Evolutionary conservation across 768 basidiomycete genomes (phyloP), one percentile per base, ranked within the genome.

Genomic region (Mycena belliarum): DNA sequence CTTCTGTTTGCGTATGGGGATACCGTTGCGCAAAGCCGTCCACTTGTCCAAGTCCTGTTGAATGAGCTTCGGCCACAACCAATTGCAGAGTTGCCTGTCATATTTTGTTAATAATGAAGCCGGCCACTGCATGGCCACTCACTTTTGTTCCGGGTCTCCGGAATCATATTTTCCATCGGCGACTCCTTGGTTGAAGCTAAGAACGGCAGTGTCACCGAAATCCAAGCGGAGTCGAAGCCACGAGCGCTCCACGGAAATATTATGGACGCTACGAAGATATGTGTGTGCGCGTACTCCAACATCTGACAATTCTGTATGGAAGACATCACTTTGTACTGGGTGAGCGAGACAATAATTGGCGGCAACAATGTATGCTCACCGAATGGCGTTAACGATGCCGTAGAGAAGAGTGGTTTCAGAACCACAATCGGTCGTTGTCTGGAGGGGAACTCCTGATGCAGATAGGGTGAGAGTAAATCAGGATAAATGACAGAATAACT

Each of bases 381-480:
- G 51, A 4, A 76, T 55, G 1, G 72, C 71, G 48, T 69, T 73
- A 2, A 49, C 61, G 37, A 72, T 50, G 2, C 71, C 72, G 69
- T 52, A 77, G 1, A 71, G 29, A 23, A 65, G 48, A 1, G 70
- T 73, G 0, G 74, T 76, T 46, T 79, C 75, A 0, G 69, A 69
- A 1, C 75, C 71, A 59, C 71, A 74, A 44, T 78, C 76, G 0
- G 70, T 73, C 1, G 68, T 68, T 11, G 68, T 65, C 50, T 76
- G 73, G 0, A 73, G 12, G 6, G 74, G 74, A 11, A 75, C 63
- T 0, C 75, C 73, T 75, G 59, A 46, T 32, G 33, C 0, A 32
- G 14, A 20, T 51, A 6, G 20, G 47, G 14, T 52, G 3, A 42
- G n/a, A 24, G 9, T 28, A 10, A 26, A 43, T n/a, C n/a, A n/a